Evolutionary conservation across 306 rosid species (phyloP), one percentile per base, ranked within the genome.

Genomic region (Cicer yamashitae): DNA sequence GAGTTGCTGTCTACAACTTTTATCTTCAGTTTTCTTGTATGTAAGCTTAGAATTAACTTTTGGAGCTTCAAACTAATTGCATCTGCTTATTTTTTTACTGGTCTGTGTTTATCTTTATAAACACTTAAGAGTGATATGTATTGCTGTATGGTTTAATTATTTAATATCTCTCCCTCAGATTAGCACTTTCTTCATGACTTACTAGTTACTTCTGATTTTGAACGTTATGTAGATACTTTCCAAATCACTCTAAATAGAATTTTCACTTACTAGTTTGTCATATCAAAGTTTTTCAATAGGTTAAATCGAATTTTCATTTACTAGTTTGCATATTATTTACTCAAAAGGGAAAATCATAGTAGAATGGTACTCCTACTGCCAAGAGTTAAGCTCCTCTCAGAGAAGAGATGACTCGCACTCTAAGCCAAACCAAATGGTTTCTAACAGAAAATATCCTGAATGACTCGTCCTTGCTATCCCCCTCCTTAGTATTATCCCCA

Each of bases 1-100:
- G 96, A 90, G 86, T 84, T 96, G 83, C 83, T 92, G 61, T 90
- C 97, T 7, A 81, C 97, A 62, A 96, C 97, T 56, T 88, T 90
- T 74, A 76, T 84, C 83, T 86, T 90, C 81, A 90, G 97, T 84
- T 76, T 86, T 73, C 84, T 90, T 83, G 99, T 94, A 90, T 65
- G 93, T 81, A 79, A 71, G 79, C 73, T 48, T 81, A 43, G 56
- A 46, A 62, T 54, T 65, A 14, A 53, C 38, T 17, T 38, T 66
- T 73, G 39, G 14, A 44, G 69, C 12, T 12, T 58, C 10, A n/a
- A 50, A 75, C 7, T 87, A 38, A 18, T 53, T 57, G 13, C 37
- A 50, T 78, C 4, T 70, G 74, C 34, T 14, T 63, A 59, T 77
- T 74, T 18, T 12, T 45, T 51, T 64, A 48, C 1, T 5, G n/a